Conservation (phyloP, 306 rosid species). For the Argentina anserina region DNA sequence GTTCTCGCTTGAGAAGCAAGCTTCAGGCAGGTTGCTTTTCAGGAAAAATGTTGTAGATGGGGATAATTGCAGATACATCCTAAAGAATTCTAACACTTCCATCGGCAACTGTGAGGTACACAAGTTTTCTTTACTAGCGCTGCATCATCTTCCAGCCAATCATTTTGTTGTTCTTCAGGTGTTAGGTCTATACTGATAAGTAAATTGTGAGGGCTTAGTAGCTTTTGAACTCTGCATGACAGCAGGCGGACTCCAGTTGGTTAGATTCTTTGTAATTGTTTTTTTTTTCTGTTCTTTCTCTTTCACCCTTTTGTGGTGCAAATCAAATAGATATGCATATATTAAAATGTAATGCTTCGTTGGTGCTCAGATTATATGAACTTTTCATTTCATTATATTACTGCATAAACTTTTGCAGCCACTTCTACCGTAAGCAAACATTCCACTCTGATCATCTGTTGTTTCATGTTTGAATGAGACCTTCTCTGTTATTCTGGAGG, state of each 20-base stretch:
- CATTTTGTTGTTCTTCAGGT: background rate
- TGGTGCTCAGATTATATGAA: background rate
- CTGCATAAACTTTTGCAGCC: background rate
- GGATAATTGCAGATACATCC: slow-evolving; percentile 31
- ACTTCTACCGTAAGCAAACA: background rate
- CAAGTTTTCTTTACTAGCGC: background rate
- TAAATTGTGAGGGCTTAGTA: background rate
- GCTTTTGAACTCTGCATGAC: background rate
- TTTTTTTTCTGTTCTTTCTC: slow-evolving; percentile 15
- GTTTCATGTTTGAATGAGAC: background rate
- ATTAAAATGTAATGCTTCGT: background rate
- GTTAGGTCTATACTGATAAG: slow-evolving; percentile 11
- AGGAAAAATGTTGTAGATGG: slow-evolving; percentile 6
- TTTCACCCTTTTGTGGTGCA: slow-evolving; percentile 9
- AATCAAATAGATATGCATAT: background rate
- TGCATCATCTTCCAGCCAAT: background rate
- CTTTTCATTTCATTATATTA: background rate
- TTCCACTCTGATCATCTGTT: background rate
- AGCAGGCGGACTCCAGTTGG: background rate
- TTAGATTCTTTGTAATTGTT: background rate
- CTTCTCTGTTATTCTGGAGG: background rate
- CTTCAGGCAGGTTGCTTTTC: slow-evolving; percentile 17
- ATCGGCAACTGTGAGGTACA: slow-evolving; percentile 28
- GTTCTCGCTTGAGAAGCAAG: slow-evolving; percentile 21
- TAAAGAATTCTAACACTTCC: slow-evolving; percentile 21